These are phyloP conservation scores for Kuraishia molischiana DNA, from an alignment of 805 yeast genomes.

Conservation along the genomic window DNA sequence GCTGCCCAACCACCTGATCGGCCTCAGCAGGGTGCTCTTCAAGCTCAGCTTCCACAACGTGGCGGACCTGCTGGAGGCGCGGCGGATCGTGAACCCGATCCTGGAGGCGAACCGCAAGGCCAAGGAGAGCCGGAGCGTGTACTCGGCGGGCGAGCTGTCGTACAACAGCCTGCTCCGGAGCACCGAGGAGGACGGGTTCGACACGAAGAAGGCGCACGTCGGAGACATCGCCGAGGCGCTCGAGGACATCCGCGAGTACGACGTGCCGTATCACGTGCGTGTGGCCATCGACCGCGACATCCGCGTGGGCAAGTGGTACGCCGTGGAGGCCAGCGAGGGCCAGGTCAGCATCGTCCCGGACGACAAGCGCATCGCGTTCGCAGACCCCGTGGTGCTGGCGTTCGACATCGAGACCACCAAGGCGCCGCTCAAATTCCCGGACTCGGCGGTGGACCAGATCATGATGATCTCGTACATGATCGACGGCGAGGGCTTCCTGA, in stretches of 20 bases:
- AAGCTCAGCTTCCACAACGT: conserved; percentile 68
- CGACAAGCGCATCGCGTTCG: conserved; percentile 77
- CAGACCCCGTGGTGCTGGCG: conserved; percentile 94
- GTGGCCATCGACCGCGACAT: conserved; percentile 86
- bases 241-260: conserved; percentile 84
- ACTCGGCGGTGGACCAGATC: conserved; percentile 77
- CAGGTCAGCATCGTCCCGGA: conserved; percentile 46
- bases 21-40: conserved; percentile 54
- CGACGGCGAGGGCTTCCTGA: conserved; percentile 92
- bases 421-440: conserved; percentile 94
- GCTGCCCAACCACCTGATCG: conserved; percentile 79
- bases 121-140: conserved; percentile 57
- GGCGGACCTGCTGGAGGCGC: conserved; percentile 64
- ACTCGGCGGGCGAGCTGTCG: conserved; percentile 42
- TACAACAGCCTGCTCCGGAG: conserved; percentile 20
- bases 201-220: conserved; percentile 9
- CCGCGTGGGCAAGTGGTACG: conserved; percentile 95
- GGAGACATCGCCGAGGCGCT: conserved; percentile 55
- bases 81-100: conserved; percentile 60
- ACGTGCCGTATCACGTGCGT: conserved; percentile 93
- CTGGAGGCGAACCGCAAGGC: conserved; percentile 56
- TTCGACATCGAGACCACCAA: conserved; percentile 97
- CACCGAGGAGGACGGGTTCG: conserved; percentile 18
- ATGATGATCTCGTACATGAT: conserved; percentile 99
- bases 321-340: conserved; percentile 56